Evolutionary conservation across 345 rosid genomes (phyloP).

Genomic region (Barbarea vulgaris): DNA sequence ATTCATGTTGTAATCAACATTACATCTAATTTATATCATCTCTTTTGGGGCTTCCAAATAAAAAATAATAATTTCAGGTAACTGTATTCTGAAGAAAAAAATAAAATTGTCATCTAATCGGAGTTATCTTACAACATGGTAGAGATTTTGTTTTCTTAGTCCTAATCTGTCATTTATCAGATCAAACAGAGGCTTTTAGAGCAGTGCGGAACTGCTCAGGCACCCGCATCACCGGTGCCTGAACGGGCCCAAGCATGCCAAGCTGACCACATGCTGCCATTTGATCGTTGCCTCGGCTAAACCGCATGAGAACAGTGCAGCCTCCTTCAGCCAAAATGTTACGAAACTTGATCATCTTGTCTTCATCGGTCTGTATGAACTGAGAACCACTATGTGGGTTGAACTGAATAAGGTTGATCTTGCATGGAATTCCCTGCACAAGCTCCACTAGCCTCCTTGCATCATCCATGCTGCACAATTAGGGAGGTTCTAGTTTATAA

Average conservation of each 20-base stretch:
- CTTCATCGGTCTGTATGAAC: constrained; percentile 72
- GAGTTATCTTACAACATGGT: constrained; percentile 1
- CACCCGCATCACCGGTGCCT: constrained; percentile 73
- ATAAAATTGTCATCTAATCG: constrained; percentile 9
- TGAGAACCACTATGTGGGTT: constrained; percentile 84
- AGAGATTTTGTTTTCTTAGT: not conserved
- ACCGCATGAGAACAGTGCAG: constrained; percentile 63
- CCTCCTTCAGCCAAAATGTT: constrained; percentile 72
- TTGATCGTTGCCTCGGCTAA: constrained; percentile 89
- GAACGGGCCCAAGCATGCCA: constrained; percentile 67
- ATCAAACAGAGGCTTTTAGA: constrained; percentile 44
- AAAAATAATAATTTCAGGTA: not conserved
- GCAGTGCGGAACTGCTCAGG: constrained; percentile 72
- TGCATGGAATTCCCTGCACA: constrained; percentile 92
- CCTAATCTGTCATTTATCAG: not conserved
- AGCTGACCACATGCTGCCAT: constrained; percentile 99
- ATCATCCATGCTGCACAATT: constrained; percentile 69
- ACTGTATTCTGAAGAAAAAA: not conserved
- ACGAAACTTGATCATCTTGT: constrained; percentile 77
- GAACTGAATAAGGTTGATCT: constrained; percentile 88
- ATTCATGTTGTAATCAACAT: not conserved
- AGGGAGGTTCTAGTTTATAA: constrained; percentile 5
- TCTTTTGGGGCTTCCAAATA: not conserved
- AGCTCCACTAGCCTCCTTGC: constrained; percentile 82
- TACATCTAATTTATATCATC: not conserved